Evolutionary conservation across 2,329 filamentous ascomycete species (phyloP), one percentile per base, ranked within the genome.

Genomic region (Pseudogymnoascus sp.): DNA sequence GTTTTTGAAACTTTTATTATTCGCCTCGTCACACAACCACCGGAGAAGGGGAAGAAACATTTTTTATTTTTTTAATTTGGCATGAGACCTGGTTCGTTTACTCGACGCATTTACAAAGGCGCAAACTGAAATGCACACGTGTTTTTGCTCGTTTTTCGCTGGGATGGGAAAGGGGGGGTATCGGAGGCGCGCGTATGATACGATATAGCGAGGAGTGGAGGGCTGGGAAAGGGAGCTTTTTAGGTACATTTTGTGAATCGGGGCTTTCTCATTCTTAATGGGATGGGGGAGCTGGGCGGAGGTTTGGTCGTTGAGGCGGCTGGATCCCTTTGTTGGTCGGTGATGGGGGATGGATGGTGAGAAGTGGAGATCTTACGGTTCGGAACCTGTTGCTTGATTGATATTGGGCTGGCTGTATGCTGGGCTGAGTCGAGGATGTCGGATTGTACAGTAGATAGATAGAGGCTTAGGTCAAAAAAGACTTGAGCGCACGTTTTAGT

Each of bases 91-190:
- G 29, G 44, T 48, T 55, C 35, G 10, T 55, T 25, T 25, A 55
- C 48, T 55, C 48, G 48, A 55, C 48, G 48, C 48, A 55, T 55
- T 55, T 55, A 55, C 48, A 55, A 55, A 55, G 48, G 48, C 48
- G 48, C 48, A 55, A 51, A 55, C 21, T 21, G 48, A 55, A 55
- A 55, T 55, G 48, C 48, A 55, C 48, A 9, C 15, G 31, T 55
- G 36, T 38, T 44, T 42, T 55, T 55, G 48, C 48, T 55, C 10
- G n/a, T 33, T 29, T n/a, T 51, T 17, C 44, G 44, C 31, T 51
- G 44, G 27, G 27, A 51, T 51, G 25, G 44, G n/a, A 38, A 38
- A n/a, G 7, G 27, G 44, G 27, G 29, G 39, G 17, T 8, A 42
- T 42, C 17, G 15, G 39, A 4, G 25, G 42, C 7, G 44, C 27